phyloP scores from a whole-genome alignment of 306 rosid genomes.

The Cucurbita maxima region DNA sequence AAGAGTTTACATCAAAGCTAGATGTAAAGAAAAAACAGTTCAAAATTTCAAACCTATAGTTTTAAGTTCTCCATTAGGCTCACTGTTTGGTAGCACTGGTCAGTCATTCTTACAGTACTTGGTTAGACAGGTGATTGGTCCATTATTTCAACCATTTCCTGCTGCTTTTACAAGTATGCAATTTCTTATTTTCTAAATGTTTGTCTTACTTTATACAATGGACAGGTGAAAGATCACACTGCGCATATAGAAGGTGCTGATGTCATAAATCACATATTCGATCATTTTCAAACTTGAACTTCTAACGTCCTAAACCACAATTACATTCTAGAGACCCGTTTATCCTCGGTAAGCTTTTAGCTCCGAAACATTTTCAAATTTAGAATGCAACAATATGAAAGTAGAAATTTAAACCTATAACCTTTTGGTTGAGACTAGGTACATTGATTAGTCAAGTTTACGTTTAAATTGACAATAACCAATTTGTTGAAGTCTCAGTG shows the following conservation, averaged over 20 bases:
- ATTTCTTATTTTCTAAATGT: not conserved
- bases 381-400: not conserved
- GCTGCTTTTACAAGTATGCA: not conserved
- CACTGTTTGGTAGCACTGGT: not conserved
- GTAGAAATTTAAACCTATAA: not conserved
- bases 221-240: conserved; percentile 65
- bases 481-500: not conserved
- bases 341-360: conserved; percentile 9
- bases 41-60: not conserved
- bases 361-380: not conserved
- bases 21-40: not conserved
- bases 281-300: conserved; percentile 50
- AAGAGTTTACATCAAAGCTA: not conserved
- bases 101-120: not conserved
- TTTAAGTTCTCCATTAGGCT: not conserved
- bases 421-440: not conserved
- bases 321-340: not conserved
- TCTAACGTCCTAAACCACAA: not conserved
- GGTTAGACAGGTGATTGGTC: not conserved
- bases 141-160: not conserved
- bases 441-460: no score
- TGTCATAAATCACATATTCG: conserved; percentile 78
- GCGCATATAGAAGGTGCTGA: conserved; percentile 85
- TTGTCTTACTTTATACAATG: not conserved
- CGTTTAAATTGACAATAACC: no score